Percentiles rank a stretch among this genome's conserved stretches.
These are phyloP conservation scores for Antitrichia curtipendula DNA, from an alignment of 225 moss, liverwort and hornwort genomes.

Conservation along the genomic window DNA sequence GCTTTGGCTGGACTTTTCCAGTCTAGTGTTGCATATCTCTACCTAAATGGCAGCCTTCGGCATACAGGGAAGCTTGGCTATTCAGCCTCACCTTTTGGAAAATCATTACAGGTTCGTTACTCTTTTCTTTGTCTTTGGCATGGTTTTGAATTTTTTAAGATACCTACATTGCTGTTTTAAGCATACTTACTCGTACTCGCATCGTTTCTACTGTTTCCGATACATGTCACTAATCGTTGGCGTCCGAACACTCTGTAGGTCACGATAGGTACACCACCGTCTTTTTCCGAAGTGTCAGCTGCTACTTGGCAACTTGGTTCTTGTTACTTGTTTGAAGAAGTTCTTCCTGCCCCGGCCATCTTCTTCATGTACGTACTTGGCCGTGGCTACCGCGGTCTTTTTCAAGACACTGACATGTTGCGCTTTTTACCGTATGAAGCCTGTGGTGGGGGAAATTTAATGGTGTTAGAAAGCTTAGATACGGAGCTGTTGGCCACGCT, in stretches of 20 bases:
- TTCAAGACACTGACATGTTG: slow-evolving; percentile 78
- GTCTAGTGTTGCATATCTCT: slow-evolving; percentile 83
- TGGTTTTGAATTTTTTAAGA: background rate
- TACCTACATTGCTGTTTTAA: background rate
- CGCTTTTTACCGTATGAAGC: slow-evolving; percentile 79
- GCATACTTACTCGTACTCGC: background rate
- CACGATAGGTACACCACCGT: slow-evolving; percentile 55
- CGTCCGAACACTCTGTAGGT: slow-evolving; percentile 25
- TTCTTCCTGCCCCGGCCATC: slow-evolving; percentile 66
- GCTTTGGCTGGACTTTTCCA: slow-evolving; percentile 87
- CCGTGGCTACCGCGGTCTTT: slow-evolving; percentile 73
- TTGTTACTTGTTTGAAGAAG: slow-evolving; percentile 88
- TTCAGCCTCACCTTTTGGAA: slow-evolving; percentile 68
- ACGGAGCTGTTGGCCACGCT: slow-evolving; percentile 53
- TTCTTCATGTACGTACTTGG: slow-evolving; percentile 84
- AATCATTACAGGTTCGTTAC: slow-evolving; percentile 41
- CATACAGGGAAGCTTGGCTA: slow-evolving; percentile 91
- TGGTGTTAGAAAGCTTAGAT: slow-evolving; percentile 72
- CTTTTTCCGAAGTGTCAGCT: slow-evolving; percentile 52
- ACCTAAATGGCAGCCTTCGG: slow-evolving; percentile 73
- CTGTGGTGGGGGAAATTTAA: slow-evolving; percentile 78
- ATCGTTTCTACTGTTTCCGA: background rate
- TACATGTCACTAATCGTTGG: background rate
- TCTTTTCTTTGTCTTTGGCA: background rate
- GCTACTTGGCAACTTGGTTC: slow-evolving; percentile 85